A percentile compares a stretch with the other conserved stretches of the same genome.
These are phyloP conservation scores for Botrytis squamosa DNA, from an alignment of 2,329 filamentous ascomycete genomes.

Conservation along the genomic window DNA sequence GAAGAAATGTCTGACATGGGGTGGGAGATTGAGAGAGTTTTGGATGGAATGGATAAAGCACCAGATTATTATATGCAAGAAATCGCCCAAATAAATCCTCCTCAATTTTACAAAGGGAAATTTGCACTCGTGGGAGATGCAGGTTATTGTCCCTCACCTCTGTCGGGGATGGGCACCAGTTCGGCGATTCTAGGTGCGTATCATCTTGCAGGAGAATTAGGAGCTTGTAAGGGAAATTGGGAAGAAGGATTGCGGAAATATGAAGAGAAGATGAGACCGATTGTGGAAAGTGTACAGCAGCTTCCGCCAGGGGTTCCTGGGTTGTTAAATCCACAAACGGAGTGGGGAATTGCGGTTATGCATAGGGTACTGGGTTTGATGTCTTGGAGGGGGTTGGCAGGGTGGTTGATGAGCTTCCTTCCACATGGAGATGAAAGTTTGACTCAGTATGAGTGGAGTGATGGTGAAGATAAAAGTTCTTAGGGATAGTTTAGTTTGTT, in stretches of 20 bases:
- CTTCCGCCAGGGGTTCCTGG: conserved; percentile 6
- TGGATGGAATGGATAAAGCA: conserved; percentile 41
- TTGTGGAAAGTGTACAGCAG: conserved; percentile 8
- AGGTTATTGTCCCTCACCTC: conserved; percentile 40
- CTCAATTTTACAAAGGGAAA: conserved; percentile 42
- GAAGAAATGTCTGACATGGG: conserved; percentile 32
- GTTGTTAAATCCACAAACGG: conserved; percentile 1
- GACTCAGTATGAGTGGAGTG: neutral
- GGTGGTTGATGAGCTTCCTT: neutral
- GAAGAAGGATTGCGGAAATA: neutral
- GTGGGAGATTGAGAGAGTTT: conserved; percentile 44
- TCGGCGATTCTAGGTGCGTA: conserved; percentile 46
- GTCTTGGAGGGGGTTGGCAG: conserved; percentile 11
- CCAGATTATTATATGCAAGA: conserved; percentile 45
- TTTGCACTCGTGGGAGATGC: conserved; percentile 55
- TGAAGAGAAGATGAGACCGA: conserved; percentile 7
- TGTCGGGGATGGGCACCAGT: conserved; percentile 45
- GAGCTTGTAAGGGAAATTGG: conserved; percentile 8
- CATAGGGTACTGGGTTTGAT: neutral
- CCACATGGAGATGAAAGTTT: neutral
- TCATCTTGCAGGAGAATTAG: conserved; percentile 48
- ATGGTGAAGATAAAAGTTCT: neutral
- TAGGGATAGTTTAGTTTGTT: neutral
- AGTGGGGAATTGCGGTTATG: neutral
- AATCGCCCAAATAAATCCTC: conserved; percentile 44